Conservation (phyloP, 441 rosid species). For the Codiaeum variegatum region DNA sequence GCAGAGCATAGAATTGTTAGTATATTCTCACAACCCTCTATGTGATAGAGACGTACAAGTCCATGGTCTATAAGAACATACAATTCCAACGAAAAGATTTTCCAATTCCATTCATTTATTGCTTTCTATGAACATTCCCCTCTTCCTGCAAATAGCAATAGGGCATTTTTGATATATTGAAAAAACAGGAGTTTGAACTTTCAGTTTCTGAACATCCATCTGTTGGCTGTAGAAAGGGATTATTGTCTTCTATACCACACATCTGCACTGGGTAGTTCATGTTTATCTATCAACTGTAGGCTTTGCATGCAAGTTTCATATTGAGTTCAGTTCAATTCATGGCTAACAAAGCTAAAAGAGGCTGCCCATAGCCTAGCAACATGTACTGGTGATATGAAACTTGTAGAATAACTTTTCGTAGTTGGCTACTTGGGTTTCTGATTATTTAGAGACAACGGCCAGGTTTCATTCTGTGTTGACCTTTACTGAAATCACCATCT, state of each 20-base stretch:
- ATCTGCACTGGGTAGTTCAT: not conserved
- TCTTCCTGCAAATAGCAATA: not conserved
- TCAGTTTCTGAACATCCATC: not conserved
- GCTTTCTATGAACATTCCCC: not conserved
- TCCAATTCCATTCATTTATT: not conserved
- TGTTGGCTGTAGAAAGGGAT: not conserved
- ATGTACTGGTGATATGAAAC: constrained; percentile 1
- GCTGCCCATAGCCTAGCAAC: not conserved
- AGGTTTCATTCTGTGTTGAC: not conserved
- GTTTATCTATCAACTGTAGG: not conserved
- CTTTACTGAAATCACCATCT: not conserved
- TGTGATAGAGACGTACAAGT: not conserved
- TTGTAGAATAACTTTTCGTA: not conserved
- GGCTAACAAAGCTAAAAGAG: not conserved
- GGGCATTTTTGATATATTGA: not conserved
- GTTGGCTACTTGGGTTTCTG: not conserved
- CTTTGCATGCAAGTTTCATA: not conserved
- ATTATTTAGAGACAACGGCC: not conserved
- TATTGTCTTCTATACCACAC: not conserved
- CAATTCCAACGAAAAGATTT: not conserved
- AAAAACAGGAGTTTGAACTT: not conserved
- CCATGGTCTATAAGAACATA: not conserved
- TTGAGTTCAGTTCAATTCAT: not conserved
- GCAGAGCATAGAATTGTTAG: not conserved
- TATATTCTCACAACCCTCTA: not conserved